Conservation (phyloP, 2,329 filamentous ascomycete genomes). For the Epichloe baconii region DNA sequence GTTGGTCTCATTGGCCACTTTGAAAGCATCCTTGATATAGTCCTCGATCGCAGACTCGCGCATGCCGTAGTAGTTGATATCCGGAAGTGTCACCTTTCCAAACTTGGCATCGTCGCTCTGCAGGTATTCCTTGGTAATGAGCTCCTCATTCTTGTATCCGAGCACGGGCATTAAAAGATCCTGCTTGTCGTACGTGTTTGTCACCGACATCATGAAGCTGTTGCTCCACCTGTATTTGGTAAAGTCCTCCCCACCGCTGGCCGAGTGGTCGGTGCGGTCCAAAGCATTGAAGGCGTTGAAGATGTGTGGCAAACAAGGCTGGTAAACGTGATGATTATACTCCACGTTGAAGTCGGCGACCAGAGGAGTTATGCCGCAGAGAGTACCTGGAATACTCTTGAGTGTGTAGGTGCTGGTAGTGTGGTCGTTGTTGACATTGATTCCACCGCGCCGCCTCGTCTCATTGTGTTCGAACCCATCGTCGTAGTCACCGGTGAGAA, state of each 20-base stretch:
- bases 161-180: conserved; percentile 17
- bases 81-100: conserved; percentile 15
- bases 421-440: conserved; percentile 25
- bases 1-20: conserved; percentile 15
- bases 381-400: conserved; percentile 27
- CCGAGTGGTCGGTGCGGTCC: conserved; percentile 5
- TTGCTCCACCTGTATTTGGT: conserved; percentile 19
- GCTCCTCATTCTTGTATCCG: conserved; percentile 16
- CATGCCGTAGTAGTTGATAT: conserved; percentile 24
- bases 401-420: conserved; percentile 30
- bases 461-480: conserved; percentile 20
- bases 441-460: conserved; percentile 20
- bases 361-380: conserved; percentile 29
- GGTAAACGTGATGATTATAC: conserved; percentile 27
- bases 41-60: conserved; percentile 19
- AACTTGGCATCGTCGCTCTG: conserved; percentile 16
- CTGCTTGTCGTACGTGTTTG: conserved; percentile 21
- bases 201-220: conserved; percentile 21
- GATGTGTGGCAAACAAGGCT: conserved; percentile 29
- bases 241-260: conserved; percentile 9
- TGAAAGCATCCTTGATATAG: conserved; percentile 20
- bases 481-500: conserved; percentile 21
- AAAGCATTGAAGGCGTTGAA: conserved; percentile 19
- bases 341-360: conserved; percentile 31
- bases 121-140: conserved; percentile 18